phyloP scores from a whole-genome alignment of 2,329 filamentous ascomycete genomes.

The Colletotrichum lentis region DNA sequence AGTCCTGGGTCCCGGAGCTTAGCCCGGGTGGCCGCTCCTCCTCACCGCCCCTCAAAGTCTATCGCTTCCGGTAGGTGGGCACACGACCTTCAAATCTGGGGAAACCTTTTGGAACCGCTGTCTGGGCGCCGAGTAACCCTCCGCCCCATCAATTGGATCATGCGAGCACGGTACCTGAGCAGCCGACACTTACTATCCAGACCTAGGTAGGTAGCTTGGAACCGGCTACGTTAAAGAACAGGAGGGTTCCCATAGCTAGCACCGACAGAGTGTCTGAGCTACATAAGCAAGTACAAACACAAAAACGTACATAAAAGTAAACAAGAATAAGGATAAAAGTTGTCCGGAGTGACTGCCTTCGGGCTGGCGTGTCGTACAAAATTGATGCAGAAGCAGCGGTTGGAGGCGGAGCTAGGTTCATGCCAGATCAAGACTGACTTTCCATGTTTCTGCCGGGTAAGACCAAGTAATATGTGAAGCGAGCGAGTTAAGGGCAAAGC shows the following conservation, averaged over 20 bases:
- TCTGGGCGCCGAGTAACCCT: not conserved
- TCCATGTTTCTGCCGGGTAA: no score
- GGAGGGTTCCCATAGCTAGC: not conserved
- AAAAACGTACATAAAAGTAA: no score
- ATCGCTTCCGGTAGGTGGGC: conserved; percentile 31
- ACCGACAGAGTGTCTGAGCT: conserved; percentile 7
- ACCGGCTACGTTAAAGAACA: not conserved
- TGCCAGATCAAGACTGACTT: not conserved
- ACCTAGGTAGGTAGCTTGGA: not conserved
- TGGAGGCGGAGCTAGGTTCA: conserved; percentile 10
- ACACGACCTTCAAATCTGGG: conserved; percentile 21
- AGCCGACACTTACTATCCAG: not conserved
- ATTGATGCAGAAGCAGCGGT: conserved; percentile 39
- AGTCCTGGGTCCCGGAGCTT: not conserved
- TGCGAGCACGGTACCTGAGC: conserved; percentile 10
- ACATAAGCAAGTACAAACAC: no score
- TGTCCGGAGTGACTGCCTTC: conserved; percentile 3
- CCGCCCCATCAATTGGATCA: not conserved
- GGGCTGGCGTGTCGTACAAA: conserved; percentile 25
- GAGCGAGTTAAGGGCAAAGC: not conserved
- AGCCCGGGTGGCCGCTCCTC: not conserved
- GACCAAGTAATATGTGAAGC: no score
- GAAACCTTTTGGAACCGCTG: not conserved
- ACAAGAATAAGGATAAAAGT: not conserved
- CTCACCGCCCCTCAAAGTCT: not conserved